Base-by-base conservation (phyloP, 2,329 filamentous ascomycete species). In the Penicillium psychrosexuale region DNA sequence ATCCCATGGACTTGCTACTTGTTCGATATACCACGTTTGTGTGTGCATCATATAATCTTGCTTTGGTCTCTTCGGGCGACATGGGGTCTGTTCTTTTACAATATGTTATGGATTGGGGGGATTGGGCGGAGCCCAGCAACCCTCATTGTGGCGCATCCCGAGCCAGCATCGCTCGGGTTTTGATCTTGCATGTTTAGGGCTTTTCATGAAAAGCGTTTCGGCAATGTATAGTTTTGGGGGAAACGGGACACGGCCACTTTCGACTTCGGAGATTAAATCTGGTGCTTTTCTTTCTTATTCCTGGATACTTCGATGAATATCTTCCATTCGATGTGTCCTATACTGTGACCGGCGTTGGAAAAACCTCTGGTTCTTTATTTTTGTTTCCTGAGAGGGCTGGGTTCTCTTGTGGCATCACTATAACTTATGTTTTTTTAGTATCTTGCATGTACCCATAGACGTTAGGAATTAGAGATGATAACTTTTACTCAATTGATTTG, bases 391-490 rank as follows among this genome's bases (percentile, higher is more conserved):
- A 53, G 54, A 55, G 62, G 60, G 56, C 57, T 62, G 57, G 58
- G 58, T 59, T 61, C 54, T 59, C 50, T 59, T 59, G 53, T 61
- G 61, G 58, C 58, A 63, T 62, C 61, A 46, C 60, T 59, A 61
- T 53, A 46, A 56, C 59, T 50, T 55, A 28, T 51, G 13, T 54
- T 53, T 50, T 39, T 42, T 48, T 58, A 36, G 37, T 57, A 49
- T 58, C 49, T 60, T 61, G 55, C 54, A 64, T 67, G 64, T 67
- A 68, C 61, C 57, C 45, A 67, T 68, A 68, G 65, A 66, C 51
- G 61, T 60, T 51, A 61, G 58, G 54, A 65, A 64, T 60, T 49
- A 62, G 60, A 65, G 54, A 54, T 56, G 62, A 65, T 58, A 44
- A 56, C 52, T 47, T 39, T 37, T 24, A 22, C 19, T 48, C 17